These are phyloP conservation scores for Haplosporangium gracile DNA, from an alignment of 192 early-diverging fungal genomes.

Conservation along the genomic window DNA sequence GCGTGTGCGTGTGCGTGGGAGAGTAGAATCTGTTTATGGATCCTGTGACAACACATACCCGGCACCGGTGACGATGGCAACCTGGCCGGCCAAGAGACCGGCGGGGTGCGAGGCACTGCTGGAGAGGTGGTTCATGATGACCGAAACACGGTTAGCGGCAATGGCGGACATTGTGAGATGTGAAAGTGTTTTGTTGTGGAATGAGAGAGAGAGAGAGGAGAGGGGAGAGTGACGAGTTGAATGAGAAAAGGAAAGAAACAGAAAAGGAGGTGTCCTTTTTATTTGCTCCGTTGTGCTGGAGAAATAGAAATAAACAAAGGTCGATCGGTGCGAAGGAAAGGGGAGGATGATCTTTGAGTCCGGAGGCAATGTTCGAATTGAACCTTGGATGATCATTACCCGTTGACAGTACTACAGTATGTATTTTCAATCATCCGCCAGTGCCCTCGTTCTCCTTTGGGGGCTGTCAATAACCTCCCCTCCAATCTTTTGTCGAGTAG, in stretches of 20 bases:
- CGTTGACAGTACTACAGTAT: neutral
- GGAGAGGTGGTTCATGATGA: conserved; percentile 39
- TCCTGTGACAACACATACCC: conserved; percentile 50
- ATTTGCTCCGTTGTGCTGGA: neutral
- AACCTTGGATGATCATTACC: neutral
- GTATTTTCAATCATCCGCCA: neutral
- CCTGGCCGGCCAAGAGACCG: conserved; percentile 69
- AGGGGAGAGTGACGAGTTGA: conserved; percentile 4
- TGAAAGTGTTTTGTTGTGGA: neutral
- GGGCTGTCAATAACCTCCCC: neutral
- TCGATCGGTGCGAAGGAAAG: neutral
- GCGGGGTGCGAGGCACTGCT: conserved; percentile 59
- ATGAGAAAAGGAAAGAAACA: neutral
- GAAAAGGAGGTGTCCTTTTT: neutral
- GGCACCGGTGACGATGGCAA: conserved; percentile 73
- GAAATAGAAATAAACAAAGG: neutral
- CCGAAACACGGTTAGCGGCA: conserved; percentile 19
- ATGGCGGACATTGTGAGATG: conserved; percentile 18
- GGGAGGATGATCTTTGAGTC: neutral
- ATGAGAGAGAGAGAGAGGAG: neutral
- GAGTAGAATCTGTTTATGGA: neutral
- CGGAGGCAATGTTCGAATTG: neutral
- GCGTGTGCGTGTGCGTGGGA: neutral
- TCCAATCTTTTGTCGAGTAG: neutral
- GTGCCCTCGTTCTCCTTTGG: neutral